Evolutionary conservation across 2,329 filamentous ascomycete species (phyloP).

Genomic region (Myriosclerotinia duriaeana): DNA sequence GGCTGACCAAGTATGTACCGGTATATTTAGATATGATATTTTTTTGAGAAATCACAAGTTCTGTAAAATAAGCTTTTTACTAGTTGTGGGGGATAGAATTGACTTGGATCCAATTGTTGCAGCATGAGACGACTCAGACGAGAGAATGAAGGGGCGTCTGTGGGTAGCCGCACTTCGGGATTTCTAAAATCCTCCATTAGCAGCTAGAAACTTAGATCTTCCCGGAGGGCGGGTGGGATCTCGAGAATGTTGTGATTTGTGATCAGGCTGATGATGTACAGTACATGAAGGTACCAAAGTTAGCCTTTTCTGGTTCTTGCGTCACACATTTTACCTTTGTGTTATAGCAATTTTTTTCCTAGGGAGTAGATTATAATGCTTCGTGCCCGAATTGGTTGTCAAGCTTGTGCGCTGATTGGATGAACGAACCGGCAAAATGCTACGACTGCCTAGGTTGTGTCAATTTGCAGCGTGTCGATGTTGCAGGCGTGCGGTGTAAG

Average conservation of each 20-base stretch:
- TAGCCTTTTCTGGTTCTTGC: neutral
- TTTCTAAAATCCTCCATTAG: slow-evolving; percentile 11
- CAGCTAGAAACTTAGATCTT: slow-evolving; percentile 19
- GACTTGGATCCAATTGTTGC: slow-evolving; percentile 15
- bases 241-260: slow-evolving; percentile 19
- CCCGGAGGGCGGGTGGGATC: slow-evolving; percentile 12
- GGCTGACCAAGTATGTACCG: neutral
- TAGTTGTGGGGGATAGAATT: neutral
- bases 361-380: neutral
- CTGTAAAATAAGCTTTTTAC: slow-evolving; percentile 1
- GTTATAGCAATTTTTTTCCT: neutral
- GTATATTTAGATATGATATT: neutral
- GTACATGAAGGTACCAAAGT: slow-evolving; percentile 15
- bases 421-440: neutral
- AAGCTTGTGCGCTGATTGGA: neutral
- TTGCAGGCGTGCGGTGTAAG: slow-evolving; percentile 16
- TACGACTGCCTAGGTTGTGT: slow-evolving; percentile 5
- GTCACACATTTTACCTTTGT: neutral
- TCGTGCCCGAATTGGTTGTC: neutral
- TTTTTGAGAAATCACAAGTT: neutral
- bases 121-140: slow-evolving; percentile 5
- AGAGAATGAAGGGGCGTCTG: slow-evolving; percentile 18
- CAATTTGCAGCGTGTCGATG: slow-evolving; percentile 8
- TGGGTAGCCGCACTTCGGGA: slow-evolving; percentile 19
- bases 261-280: slow-evolving; percentile 20